phyloP scores from a whole-genome alignment of 371 early-diverging fungal species.

The Haplosporangium sp. region DNA sequence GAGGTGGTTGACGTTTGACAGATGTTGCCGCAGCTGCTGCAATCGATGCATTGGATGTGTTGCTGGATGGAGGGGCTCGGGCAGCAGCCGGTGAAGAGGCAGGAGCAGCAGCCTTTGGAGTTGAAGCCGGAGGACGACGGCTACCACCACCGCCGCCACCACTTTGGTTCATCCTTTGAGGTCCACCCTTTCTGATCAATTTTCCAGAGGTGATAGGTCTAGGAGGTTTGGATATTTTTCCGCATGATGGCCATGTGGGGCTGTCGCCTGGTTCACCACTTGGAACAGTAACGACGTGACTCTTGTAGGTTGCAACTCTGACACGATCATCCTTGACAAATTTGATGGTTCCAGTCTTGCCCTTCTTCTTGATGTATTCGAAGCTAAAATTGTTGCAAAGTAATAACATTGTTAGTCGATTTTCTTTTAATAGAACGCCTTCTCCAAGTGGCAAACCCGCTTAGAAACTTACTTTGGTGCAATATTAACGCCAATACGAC shows the following conservation, averaged over 20 bases:
- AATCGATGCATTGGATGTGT: slow-evolving; percentile 30
- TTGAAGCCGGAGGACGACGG: slow-evolving; percentile 40
- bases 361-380: slow-evolving; percentile 82
- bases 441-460: no score
- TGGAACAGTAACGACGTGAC: slow-evolving; percentile 77
- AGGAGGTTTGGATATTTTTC: slow-evolving; percentile 59
- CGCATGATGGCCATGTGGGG: slow-evolving; percentile 71
- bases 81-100: no score
- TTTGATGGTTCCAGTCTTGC: slow-evolving; percentile 80
- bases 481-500: slow-evolving; percentile 71
- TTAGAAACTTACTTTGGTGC: slow-evolving; percentile 43
- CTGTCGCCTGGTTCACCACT: slow-evolving; percentile 79
- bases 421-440: no score
- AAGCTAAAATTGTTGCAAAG: slow-evolving; percentile 47
- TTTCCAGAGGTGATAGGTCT: slow-evolving; percentile 56
- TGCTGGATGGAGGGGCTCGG: background rate
- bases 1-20: slow-evolving; percentile 58
- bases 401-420: no score
- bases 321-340: slow-evolving; percentile 80
- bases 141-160: slow-evolving; percentile 9
- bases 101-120: slow-evolving; percentile 18
- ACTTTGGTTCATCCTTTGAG: slow-evolving; percentile 14
- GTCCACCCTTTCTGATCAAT: slow-evolving; percentile 48
- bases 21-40: slow-evolving; percentile 31
- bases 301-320: slow-evolving; percentile 77